Conservation (phyloP, 352 stramenopile genomes). For the Phytopythium ostracodes region DNA sequence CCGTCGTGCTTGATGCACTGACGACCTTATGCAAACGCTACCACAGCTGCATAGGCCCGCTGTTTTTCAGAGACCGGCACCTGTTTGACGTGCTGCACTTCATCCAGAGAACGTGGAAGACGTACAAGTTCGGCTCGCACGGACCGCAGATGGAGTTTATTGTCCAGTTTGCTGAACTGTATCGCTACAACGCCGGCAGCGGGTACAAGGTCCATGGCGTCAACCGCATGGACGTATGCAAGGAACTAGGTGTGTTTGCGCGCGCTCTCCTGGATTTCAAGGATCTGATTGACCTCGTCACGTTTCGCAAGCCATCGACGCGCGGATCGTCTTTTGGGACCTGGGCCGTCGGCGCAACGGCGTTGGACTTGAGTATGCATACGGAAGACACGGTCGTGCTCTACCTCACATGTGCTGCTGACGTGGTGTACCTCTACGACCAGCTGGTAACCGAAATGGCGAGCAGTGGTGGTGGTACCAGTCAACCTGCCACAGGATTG, state of each 20-base stretch:
- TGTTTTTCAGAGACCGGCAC: slow-evolving; percentile 30
- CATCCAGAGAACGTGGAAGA: slow-evolving; percentile 58
- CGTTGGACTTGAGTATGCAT: slow-evolving; percentile 22
- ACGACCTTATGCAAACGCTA: slow-evolving; percentile 42
- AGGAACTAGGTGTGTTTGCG: slow-evolving; percentile 38
- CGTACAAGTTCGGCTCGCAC: slow-evolving; percentile 26
- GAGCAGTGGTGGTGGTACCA: background rate
- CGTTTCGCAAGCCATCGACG: slow-evolving; percentile 25
- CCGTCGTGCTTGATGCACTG: slow-evolving; percentile 45
- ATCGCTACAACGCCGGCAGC: slow-evolving; percentile 37
- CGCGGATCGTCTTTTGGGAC: slow-evolving; percentile 14
- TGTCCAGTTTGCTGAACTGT: slow-evolving; percentile 51
- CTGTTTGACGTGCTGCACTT: slow-evolving; percentile 46
- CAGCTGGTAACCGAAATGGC: slow-evolving; percentile 23
- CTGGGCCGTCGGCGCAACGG: slow-evolving; percentile 2
- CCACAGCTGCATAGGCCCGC: slow-evolving; percentile 36
- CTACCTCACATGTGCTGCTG: slow-evolving; percentile 45
- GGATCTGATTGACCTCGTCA: slow-evolving; percentile 42
- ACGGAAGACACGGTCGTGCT: slow-evolving; percentile 40
- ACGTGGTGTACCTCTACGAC: slow-evolving; percentile 58
- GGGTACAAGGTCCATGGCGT: slow-evolving; percentile 30
- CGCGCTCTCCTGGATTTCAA: slow-evolving; percentile 34
- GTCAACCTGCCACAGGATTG: background rate
- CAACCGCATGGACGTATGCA: slow-evolving; percentile 24
- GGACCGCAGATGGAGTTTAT: slow-evolving; percentile 50